phyloP scores from a whole-genome alignment of 768 basidiomycete genomes.

The Terana coerulea region DNA sequence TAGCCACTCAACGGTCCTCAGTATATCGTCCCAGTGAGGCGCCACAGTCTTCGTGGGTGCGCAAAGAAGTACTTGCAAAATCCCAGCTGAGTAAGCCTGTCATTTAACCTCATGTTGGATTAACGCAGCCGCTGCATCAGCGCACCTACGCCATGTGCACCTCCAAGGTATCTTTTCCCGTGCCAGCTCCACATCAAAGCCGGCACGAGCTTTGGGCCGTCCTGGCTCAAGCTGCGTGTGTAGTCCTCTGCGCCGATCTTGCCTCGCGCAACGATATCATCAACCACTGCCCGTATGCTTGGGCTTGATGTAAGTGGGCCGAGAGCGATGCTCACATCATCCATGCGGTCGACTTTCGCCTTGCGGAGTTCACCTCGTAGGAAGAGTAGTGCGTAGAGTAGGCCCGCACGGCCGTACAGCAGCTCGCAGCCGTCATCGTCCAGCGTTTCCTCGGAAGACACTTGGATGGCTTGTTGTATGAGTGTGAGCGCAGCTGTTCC shows the following conservation, averaged over 20 bases:
- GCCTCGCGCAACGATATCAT: slow-evolving; percentile 45
- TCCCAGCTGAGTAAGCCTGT: slow-evolving; percentile 38
- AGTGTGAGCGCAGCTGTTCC: slow-evolving; percentile 13
- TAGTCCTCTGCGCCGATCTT: slow-evolving; percentile 35
- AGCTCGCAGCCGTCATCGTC: slow-evolving; percentile 52
- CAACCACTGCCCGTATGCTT: slow-evolving; percentile 34
- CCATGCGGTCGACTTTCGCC: slow-evolving; percentile 7
- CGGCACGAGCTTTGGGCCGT: slow-evolving; percentile 24
- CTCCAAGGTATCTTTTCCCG: slow-evolving; percentile 51
- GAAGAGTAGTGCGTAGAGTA: slow-evolving; percentile 48
- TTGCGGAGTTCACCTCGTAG: slow-evolving; percentile 31
- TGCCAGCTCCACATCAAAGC: slow-evolving; percentile 62
- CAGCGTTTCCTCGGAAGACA: slow-evolving; percentile 9
- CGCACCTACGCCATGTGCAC: slow-evolving; percentile 57
- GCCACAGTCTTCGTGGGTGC: slow-evolving; percentile 36
- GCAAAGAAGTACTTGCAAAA: slow-evolving; percentile 46
- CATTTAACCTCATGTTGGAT: neutral
- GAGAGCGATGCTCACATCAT: neutral
- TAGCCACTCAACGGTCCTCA: slow-evolving; percentile 46
- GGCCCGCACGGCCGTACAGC: slow-evolving; percentile 55
- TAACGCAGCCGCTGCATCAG: neutral
- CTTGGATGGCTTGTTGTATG: slow-evolving; percentile 13
- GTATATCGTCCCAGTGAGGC: slow-evolving; percentile 37
- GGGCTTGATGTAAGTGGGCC: slow-evolving; percentile 31
- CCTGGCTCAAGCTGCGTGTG: slow-evolving; percentile 23